Conservation (phyloP, 2,329 filamentous ascomycete genomes). For the Tolypocladium amazonense region DNA sequence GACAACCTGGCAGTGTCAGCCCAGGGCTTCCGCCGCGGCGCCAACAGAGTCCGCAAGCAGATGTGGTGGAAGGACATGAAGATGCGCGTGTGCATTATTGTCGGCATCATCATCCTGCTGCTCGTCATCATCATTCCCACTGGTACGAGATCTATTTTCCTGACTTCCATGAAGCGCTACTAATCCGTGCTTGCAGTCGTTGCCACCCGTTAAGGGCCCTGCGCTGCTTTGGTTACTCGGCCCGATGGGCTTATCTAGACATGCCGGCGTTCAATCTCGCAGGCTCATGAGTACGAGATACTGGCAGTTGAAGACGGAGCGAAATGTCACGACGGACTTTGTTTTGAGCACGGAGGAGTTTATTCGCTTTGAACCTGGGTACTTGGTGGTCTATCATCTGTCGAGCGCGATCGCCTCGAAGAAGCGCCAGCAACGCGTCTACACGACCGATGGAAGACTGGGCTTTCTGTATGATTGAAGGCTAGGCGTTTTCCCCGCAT, state of each 20-base stretch:
- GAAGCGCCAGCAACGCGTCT: background rate
- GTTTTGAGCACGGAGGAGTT: slow-evolving; percentile 25
- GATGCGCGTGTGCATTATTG: slow-evolving; percentile 95
- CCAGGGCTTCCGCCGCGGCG: slow-evolving; percentile 89
- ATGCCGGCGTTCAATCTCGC: slow-evolving; percentile 1
- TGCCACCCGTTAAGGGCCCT: slow-evolving; percentile 17
- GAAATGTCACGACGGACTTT: slow-evolving; percentile 11
- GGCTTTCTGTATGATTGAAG: slow-evolving; percentile 31
- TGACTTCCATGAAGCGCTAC: background rate
- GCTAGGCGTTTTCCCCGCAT: slow-evolving; percentile 32
- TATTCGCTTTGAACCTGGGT: slow-evolving; percentile 18
- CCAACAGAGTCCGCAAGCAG: slow-evolving; percentile 91
- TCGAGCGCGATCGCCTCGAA: background rate
- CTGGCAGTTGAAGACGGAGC: background rate
- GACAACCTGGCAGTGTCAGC: slow-evolving; percentile 88
- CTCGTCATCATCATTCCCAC: slow-evolving; percentile 89
- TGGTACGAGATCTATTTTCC: slow-evolving; percentile 42
- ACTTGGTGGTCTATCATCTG: slow-evolving; percentile 13
- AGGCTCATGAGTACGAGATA: background rate
- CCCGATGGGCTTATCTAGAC: slow-evolving; percentile 1
- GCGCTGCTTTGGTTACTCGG: slow-evolving; percentile 15
- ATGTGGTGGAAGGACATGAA: slow-evolving; percentile 99
- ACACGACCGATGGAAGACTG: slow-evolving; percentile 1
- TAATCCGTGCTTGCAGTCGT: slow-evolving; percentile 16
- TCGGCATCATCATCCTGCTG: slow-evolving; percentile 83